Evolutionary conservation across 1,284 basidiomycete genomes (phyloP).

Genomic region (Pyrrhoderma lamaoense): DNA sequence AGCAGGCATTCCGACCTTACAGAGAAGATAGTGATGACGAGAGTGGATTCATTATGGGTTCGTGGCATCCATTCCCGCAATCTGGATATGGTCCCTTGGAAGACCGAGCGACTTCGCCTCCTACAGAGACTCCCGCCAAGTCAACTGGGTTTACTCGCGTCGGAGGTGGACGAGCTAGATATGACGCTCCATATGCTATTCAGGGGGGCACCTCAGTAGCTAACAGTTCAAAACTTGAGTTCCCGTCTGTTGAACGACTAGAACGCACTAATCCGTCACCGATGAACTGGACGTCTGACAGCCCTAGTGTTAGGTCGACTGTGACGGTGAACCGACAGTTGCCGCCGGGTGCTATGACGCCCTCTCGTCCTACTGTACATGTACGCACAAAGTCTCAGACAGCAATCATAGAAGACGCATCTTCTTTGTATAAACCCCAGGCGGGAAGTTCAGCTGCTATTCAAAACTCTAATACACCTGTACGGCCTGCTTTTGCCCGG

Average conservation of each 20-base stretch:
- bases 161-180: conserved; percentile 71
- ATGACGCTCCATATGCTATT: conserved; percentile 72
- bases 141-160: conserved; percentile 67
- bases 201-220: conserved; percentile 21
- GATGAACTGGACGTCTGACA: not conserved
- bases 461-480: conserved; percentile 20
- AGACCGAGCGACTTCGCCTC: conserved; percentile 26
- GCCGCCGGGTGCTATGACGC: conserved; percentile 57
- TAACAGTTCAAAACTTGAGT: conserved; percentile 44
- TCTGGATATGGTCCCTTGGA: conserved; percentile 44
- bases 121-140: conserved; percentile 28
- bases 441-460: conserved; percentile 15
- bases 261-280: conserved; percentile 10
- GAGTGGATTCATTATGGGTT: conserved; percentile 74
- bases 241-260: conserved; percentile 52
- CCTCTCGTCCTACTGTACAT: conserved; percentile 37
- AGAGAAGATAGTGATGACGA: conserved; percentile 75
- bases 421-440: conserved; percentile 23
- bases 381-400: conserved; percentile 72
- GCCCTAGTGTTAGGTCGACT: conserved; percentile 15
- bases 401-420: conserved; percentile 63
- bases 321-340: conserved; percentile 25
- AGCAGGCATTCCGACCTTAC: conserved; percentile 70
- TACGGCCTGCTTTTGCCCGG: conserved; percentile 15
- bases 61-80: conserved; percentile 67